Conservation (phyloP, 257 asterid species). For the Schizonepeta tenuifolia region DNA sequence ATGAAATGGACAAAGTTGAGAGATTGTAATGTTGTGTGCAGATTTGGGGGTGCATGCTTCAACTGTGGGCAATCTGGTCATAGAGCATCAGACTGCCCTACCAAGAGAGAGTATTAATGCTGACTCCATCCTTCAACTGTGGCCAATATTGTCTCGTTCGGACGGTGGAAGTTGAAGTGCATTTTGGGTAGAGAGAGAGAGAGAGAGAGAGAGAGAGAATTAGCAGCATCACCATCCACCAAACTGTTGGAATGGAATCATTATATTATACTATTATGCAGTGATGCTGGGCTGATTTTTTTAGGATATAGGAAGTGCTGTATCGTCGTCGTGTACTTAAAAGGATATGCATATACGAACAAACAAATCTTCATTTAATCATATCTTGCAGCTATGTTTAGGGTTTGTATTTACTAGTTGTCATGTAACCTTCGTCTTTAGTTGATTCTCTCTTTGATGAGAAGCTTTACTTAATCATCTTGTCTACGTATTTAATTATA, state of each 20-base stretch:
- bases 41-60: constrained; percentile 92
- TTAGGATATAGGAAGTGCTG: too few species aligned
- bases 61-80: constrained; percentile 86
- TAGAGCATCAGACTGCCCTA: constrained; percentile 91
- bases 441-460: neutral
- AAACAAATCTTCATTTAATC: constrained; percentile 1
- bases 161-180: too few species aligned
- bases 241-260: neutral
- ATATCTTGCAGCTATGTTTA: neutral
- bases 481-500: too few species aligned
- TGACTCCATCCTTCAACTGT: too few species aligned
- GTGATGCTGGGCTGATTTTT: neutral
- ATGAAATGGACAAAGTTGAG: neutral
- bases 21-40: constrained; percentile 29
- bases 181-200: neutral
- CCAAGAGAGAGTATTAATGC: constrained; percentile 51
- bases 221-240: too few species aligned
- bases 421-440: neutral
- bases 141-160: too few species aligned
- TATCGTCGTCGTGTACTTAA: constrained; percentile 11
- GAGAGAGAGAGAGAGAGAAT: neutral
- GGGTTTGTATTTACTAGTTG: neutral
- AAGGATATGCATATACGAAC: constrained; percentile 27
- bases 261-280: neutral
- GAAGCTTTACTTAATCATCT: too few species aligned